Evolutionary conservation across 805 yeast species (phyloP).

Genomic region (Saccharomycopsis guyanensis): DNA sequence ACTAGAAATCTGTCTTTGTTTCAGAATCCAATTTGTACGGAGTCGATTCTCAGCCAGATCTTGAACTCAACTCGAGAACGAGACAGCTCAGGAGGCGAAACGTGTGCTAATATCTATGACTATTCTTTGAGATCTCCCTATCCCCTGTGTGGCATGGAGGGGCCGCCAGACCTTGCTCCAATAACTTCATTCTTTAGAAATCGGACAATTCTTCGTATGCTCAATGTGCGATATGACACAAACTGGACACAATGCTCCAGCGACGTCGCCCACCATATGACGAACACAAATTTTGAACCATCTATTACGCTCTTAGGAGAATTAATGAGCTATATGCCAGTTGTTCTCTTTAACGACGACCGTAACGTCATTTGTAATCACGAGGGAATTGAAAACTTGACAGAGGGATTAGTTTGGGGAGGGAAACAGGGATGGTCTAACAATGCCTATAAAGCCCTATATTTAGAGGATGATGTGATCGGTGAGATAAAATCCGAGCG

Average conservation of each 20-base stretch:
- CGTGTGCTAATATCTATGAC: slow-evolving; percentile 52
- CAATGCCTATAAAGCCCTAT: slow-evolving; percentile 36
- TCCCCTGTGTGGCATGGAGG: slow-evolving; percentile 62
- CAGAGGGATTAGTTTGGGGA: slow-evolving; percentile 44
- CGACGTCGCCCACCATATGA: slow-evolving; percentile 39
- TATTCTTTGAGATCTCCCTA: slow-evolving; percentile 48
- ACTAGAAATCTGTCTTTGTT: no score
- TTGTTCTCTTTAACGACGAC: slow-evolving; percentile 62
- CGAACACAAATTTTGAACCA: slow-evolving; percentile 38
- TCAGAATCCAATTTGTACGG: not conserved
- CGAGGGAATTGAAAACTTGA: slow-evolving; percentile 52
- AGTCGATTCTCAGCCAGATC: not conserved
- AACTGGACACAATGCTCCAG: slow-evolving; percentile 59
- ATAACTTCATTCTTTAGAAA: slow-evolving; percentile 45
- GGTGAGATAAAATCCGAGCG: slow-evolving; percentile 49
- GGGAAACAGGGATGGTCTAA: slow-evolving; percentile 29
- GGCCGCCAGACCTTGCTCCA: slow-evolving; percentile 54
- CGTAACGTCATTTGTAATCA: slow-evolving; percentile 67
- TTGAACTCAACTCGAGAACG: not conserved
- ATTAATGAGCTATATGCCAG: slow-evolving; percentile 40
- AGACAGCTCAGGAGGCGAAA: not conserved
- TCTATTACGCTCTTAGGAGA: slow-evolving; percentile 48
- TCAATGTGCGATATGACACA: slow-evolving; percentile 36
- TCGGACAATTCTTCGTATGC: slow-evolving; percentile 37
- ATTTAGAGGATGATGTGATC: slow-evolving; percentile 32